Conservation (phyloP, 2,329 filamentous ascomycete species). For the Elsinoe batatas region DNA sequence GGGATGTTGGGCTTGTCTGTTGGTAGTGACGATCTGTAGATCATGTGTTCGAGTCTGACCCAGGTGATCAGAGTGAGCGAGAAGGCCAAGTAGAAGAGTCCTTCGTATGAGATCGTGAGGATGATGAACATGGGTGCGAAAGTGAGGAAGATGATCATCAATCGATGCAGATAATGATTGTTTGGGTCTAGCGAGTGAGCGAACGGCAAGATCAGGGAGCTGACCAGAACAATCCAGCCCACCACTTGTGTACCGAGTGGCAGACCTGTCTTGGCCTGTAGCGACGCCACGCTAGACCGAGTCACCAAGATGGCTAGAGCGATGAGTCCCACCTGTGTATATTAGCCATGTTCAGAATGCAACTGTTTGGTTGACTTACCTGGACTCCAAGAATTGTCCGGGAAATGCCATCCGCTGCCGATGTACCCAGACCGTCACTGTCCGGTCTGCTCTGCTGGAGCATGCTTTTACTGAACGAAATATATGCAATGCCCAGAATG, state of each 20-base stretch:
- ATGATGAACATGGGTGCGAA: slow-evolving; percentile 93
- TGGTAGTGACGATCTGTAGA: slow-evolving; percentile 38
- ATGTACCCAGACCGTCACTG: slow-evolving; percentile 22
- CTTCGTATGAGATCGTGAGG: slow-evolving; percentile 93
- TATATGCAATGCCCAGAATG: slow-evolving; percentile 62
- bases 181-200: slow-evolving; percentile 73
- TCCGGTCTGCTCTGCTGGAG: slow-evolving; percentile 33
- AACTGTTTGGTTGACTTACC: slow-evolving; percentile 30
- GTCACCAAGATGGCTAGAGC: slow-evolving; percentile 77
- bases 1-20: slow-evolving; percentile 19
- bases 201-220: slow-evolving; percentile 69
- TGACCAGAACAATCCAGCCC: slow-evolving; percentile 68
- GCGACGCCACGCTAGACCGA: slow-evolving; percentile 68
- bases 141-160: slow-evolving; percentile 81
- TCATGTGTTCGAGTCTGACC: slow-evolving; percentile 81
- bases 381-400: slow-evolving; percentile 57
- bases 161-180: slow-evolving; percentile 78
- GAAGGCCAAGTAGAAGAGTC: slow-evolving; percentile 89
- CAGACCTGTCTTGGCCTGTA: slow-evolving; percentile 76
- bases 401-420: slow-evolving; percentile 39
- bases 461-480: slow-evolving; percentile 64
- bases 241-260: slow-evolving; percentile 80
- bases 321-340: slow-evolving; percentile 60
- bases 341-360: slow-evolving; percentile 11
- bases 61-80: slow-evolving; percentile 72